A percentile compares a stretch with the other conserved stretches of the same genome.
Conservation (phyloP, 148 eudicot genomes). For the Rhododendron ferrugineum region DNA sequence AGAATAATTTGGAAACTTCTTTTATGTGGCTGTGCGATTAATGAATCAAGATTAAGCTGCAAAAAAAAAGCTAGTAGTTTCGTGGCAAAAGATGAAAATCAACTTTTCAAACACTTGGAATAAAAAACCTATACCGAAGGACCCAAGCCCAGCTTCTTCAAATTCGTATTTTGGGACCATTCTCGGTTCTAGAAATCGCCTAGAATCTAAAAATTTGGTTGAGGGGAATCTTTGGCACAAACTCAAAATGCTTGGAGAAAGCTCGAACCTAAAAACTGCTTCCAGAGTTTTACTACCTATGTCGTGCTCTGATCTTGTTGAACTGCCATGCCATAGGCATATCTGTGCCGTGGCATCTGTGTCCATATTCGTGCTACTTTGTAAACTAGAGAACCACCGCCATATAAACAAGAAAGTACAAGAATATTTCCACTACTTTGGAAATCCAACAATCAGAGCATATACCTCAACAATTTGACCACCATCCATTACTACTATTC, state of each 20-base stretch:
- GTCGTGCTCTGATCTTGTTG: neutral
- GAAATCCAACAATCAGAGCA: neutral
- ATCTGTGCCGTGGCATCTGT: neutral
- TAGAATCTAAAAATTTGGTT: neutral
- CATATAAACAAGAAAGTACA: neutral
- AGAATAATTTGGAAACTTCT: neutral
- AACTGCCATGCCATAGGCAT: neutral
- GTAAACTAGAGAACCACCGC: neutral
- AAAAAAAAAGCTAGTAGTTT: neutral
- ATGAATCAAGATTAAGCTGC: neutral
- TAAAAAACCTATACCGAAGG: neutral
- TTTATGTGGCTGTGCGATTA: neutral
- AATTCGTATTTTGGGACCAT: neutral
- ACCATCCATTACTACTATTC: constrained; percentile 75
- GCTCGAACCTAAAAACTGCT: neutral
- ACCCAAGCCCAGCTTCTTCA: neutral
- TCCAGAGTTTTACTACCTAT: neutral
- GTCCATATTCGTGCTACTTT: neutral
- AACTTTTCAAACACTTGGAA: neutral
- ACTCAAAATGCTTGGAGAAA: neutral
- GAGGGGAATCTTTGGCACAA: neutral
- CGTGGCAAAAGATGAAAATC: neutral
- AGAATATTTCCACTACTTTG: neutral
- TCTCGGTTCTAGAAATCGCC: neutral
- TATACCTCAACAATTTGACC: constrained; percentile 25